Base-by-base conservation (phyloP, 2,329 filamentous ascomycete species). In the Aspergillus oerlinghausenensis region DNA sequence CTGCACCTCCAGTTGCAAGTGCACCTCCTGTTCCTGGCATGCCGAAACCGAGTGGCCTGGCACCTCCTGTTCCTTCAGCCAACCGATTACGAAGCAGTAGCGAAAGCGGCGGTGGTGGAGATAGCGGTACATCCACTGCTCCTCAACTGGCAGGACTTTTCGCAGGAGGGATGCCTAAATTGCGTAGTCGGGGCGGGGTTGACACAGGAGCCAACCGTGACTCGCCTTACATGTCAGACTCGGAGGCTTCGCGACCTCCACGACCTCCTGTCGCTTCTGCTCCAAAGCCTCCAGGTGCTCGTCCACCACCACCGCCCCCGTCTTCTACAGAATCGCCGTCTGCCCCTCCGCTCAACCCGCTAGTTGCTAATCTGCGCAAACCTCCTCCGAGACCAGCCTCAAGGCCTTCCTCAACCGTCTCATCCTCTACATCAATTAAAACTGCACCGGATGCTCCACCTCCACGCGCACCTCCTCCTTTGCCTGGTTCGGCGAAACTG, bases 91-190 rank as follows among this genome's bases (percentile, higher is more conserved):
- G 92, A 71, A 96, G 91, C 74, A 92, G 94, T 72, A 96, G 92
- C 72, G 91, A 95, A 62, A 70, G 67, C 28, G 66, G 69, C 17
- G 67, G 71, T 17, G 70, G 68, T 28, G 66, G 67, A 53, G 79
- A 81, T 49, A 75, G 77, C 60, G 76, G 80, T 59, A 69, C 70
- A 42, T 83, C 87, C 23, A 74, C 84, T 21, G 84, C 90, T 50
- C 91, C 92, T 10, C 93, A 97, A 71, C 75, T 97, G 10, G 93
- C 80, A 29, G 94, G 94, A 1, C 74, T 99, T 26, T 96, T 99
- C 70, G 91, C 90, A 1, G 92, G 91, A 38, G 94, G 93, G 40
- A 97, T 97, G 84, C 94, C 94, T 2, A 97, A 97, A 77, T 73
- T 99, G 68, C 89, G 90, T 73, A 97, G 95, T 78, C 89, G 91